These are phyloP conservation scores for Fusarium multiceps DNA, from an alignment of 2,329 filamentous ascomycete species.

Conservation along the genomic window DNA sequence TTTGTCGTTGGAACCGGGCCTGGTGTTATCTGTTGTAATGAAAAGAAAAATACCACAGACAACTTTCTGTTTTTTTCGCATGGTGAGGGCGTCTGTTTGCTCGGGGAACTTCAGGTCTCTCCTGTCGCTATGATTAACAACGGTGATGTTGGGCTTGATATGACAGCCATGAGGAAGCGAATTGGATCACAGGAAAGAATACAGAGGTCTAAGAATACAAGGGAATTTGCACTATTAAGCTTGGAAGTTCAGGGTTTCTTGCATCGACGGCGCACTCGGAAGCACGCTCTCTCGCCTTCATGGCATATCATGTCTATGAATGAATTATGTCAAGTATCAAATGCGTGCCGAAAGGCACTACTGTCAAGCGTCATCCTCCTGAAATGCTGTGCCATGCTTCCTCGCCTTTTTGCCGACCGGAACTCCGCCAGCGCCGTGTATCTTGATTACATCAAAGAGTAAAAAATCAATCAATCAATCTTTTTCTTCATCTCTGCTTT, in stretches of 20 bases:
- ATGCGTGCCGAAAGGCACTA: slow-evolving; percentile 8
- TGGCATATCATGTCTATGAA: slow-evolving; percentile 10
- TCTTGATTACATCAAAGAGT: slow-evolving; percentile 34
- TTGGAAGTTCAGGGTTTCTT: background rate
- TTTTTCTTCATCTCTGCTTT: slow-evolving; percentile 17
- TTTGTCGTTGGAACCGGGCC: slow-evolving; percentile 37
- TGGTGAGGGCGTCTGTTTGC: slow-evolving; percentile 28
- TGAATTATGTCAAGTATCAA: slow-evolving; percentile 22
- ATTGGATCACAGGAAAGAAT: background rate
- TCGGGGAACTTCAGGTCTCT: background rate
- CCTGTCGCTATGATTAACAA: background rate
- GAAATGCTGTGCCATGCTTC: slow-evolving; percentile 14
- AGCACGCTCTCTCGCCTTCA: slow-evolving; percentile 26
- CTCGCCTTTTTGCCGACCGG: slow-evolving; percentile 32
- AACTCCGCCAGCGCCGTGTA: slow-evolving; percentile 44
- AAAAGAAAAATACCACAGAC: slow-evolving; percentile 39
- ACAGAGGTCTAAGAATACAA: background rate
- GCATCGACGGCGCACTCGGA: slow-evolving; percentile 8
- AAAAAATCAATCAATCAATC: slow-evolving; percentile 23
- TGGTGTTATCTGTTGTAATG: slow-evolving; percentile 46
- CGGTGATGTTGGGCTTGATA: slow-evolving; percentile 6
- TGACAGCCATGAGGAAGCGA: background rate
- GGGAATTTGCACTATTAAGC: background rate
- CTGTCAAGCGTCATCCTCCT: slow-evolving; percentile 4
- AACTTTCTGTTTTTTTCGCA: slow-evolving; percentile 19